Evolutionary conservation across 2,329 filamentous ascomycete species (phyloP).

Genomic region (Bretziella fagacearum): DNA sequence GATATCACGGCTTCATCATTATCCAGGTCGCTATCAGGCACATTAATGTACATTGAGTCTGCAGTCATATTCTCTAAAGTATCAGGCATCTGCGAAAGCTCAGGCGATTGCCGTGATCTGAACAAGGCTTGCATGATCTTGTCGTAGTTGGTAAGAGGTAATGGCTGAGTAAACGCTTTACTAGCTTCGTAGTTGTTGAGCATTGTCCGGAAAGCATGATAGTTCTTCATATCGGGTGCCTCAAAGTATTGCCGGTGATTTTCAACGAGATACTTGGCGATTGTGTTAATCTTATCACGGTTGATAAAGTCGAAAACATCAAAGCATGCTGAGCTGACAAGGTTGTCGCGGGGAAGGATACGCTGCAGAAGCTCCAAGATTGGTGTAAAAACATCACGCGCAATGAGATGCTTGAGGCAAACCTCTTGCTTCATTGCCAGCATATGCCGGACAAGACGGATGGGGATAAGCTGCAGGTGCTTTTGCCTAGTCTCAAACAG

Average conservation of each 20-base stretch:
- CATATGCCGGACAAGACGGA: conserved; percentile 85
- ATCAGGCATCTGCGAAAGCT: background rate
- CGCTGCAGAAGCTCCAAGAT: conserved; percentile 70
- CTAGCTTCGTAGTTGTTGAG: conserved; percentile 65
- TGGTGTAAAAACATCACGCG: conserved; percentile 65
- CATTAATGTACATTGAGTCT: conserved; percentile 79
- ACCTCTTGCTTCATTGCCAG: conserved; percentile 79
- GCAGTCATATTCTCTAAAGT: conserved; percentile 2
- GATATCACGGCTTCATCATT: conserved; percentile 3
- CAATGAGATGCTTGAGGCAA: conserved; percentile 69
- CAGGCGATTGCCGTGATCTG: conserved; percentile 8
- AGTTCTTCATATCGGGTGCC: conserved; percentile 64
- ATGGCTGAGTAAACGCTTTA: conserved; percentile 38
- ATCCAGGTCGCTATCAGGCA: conserved; percentile 45
- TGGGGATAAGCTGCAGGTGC: conserved; percentile 80
- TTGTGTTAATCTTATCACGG: conserved; percentile 60
- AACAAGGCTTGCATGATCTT: conserved; percentile 8
- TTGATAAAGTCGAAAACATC: conserved; percentile 89
- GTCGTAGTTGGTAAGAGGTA: conserved; percentile 9
- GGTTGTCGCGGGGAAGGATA: conserved; percentile 80
- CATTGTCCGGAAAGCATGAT: conserved; percentile 46
- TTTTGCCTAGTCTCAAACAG: conserved; percentile 74
- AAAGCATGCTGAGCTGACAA: conserved; percentile 82
- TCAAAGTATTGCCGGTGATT: conserved; percentile 63
- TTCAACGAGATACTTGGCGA: conserved; percentile 71